Conservation (phyloP, 2,329 filamentous ascomycete genomes). For the Lasiodiplodia gonubiensis region DNA sequence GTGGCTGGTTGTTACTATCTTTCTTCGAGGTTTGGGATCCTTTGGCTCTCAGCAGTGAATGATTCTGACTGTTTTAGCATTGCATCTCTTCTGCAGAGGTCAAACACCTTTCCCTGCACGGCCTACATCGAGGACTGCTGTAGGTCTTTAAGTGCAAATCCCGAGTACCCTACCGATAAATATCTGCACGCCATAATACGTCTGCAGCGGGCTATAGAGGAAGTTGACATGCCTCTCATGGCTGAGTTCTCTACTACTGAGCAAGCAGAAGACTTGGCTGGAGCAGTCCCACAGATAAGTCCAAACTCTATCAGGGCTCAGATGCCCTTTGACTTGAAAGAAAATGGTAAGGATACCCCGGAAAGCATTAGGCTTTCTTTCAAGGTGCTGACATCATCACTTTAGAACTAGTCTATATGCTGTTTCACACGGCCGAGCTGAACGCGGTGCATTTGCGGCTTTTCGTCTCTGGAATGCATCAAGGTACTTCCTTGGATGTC, state of each 20-base stretch:
- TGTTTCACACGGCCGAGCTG: not conserved
- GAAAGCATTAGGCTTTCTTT: not conserved
- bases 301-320: not conserved
- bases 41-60: not conserved
- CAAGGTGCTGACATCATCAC: constrained; percentile 41
- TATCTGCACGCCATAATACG: constrained; percentile 46
- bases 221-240: constrained; percentile 30
- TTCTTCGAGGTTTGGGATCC: not conserved
- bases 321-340: not conserved
- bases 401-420: constrained; percentile 47
- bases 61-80: not conserved
- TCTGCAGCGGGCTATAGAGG: constrained; percentile 43
- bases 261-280: not conserved
- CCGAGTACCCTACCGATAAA: constrained; percentile 43
- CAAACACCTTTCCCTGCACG: constrained; percentile 44
- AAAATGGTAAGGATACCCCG: not conserved
- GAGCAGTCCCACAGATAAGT: constrained; percentile 32
- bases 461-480: not conserved
- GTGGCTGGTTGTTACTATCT: constrained; percentile 10
- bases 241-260: constrained; percentile 25
- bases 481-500: not conserved
- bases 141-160: constrained; percentile 40
- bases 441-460: constrained; percentile 4
- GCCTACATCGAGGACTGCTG: constrained; percentile 47
- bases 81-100: constrained; percentile 41